A percentile compares a stretch with the other conserved stretches of the same genome.
phyloP scores from a whole-genome alignment of 352 stramenopile species.

The Phytophthora pseudosyringae region DNA sequence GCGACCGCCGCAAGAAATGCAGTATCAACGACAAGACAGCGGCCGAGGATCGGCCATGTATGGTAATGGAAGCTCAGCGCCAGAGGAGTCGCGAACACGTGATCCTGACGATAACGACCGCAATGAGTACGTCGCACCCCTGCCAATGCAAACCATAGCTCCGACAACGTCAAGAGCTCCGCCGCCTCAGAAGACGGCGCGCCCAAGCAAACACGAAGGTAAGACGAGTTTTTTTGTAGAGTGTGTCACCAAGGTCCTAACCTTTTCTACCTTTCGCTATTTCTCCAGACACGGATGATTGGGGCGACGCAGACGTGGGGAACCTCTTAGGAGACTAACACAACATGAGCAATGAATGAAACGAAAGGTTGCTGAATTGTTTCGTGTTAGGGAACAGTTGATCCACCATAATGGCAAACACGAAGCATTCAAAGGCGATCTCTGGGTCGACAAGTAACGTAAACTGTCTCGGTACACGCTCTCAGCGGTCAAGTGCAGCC shows the following conservation, averaged over 20 bases:
- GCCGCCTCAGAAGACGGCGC: slow-evolving; percentile 40
- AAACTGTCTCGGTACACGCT: slow-evolving; percentile 5
- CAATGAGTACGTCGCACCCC: slow-evolving; percentile 51
- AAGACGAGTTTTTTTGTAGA: slow-evolving; percentile 10
- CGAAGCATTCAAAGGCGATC: slow-evolving; percentile 16
- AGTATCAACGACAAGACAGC: slow-evolving; percentile 38
- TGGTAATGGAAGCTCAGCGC: slow-evolving; percentile 32
- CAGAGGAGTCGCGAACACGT: slow-evolving; percentile 24
- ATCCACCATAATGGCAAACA: slow-evolving; percentile 25
- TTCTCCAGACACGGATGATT: slow-evolving; percentile 73
- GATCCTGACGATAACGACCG: slow-evolving; percentile 37
- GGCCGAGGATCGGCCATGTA: slow-evolving; percentile 17
- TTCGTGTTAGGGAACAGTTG: slow-evolving; percentile 18
- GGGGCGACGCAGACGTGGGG: slow-evolving; percentile 79
- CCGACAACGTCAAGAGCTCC: slow-evolving; percentile 33
- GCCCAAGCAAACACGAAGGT: slow-evolving; percentile 66
- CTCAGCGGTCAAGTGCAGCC: background rate
- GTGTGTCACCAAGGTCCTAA: background rate
- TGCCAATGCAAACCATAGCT: slow-evolving; percentile 44
- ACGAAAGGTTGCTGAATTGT: slow-evolving; percentile 14
- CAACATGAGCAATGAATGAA: slow-evolving; percentile 1
- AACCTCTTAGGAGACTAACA: slow-evolving; percentile 74
- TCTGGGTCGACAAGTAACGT: background rate
- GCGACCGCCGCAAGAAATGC: slow-evolving; percentile 30
- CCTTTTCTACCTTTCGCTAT: slow-evolving; percentile 8